Base-by-base conservation (phyloP, 2,329 filamentous ascomycete species). In the Colletotrichum echinochloae region DNA sequence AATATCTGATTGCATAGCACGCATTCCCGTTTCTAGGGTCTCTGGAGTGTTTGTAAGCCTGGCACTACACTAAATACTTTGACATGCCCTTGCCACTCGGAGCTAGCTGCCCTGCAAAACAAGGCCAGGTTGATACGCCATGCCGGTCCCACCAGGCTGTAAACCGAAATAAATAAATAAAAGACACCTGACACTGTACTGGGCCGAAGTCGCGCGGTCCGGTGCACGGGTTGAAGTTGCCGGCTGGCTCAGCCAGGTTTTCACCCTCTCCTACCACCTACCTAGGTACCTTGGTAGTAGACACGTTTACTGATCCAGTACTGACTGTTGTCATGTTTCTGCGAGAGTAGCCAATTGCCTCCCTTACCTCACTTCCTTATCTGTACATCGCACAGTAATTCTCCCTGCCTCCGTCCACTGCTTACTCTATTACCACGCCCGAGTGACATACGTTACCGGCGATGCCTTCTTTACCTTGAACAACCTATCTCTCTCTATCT, bases 141-240 rank as follows among this genome's bases (percentile, higher is more conserved):
- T n/a, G n/a, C n/a, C n/a, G n/a, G n/a, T n/a, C n/a, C n/a, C n/a
- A n/a, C n/a, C n/a, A n/a, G n/a, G n/a, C n/a, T n/a, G n/a, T n/a
- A n/a, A n/a, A n/a, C n/a, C n/a, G n/a, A n/a, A n/a, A n/a, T n/a
- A n/a, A n/a, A n/a, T n/a, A n/a, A n/a, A n/a, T n/a, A n/a, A n/a
- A n/a, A n/a, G n/a, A n/a, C n/a, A n/a, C n/a, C n/a, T n/a, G 37
- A 39, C 30, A 37, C 51, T 64, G 49, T 26, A 14, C 35, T 20
- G 33, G 33, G 23, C 39, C 61, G 18, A 51, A 65, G 61, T 65
- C 61, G 61, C 57, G 51, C n/a, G n/a, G 52, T 37, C 52, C 33
- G n/a, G 52, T 23, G n/a, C 52, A 56, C 33, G 33, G 52, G n/a
- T 56, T 56, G 52, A 35, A 39, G n/a, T 56, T 39, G n/a, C 49